A percentile compares a stretch with the other conserved stretches of the same genome.
These are phyloP conservation scores for Phytophthora hibernalis DNA, from an alignment of 352 stramenopile genomes.

Conservation along the genomic window DNA sequence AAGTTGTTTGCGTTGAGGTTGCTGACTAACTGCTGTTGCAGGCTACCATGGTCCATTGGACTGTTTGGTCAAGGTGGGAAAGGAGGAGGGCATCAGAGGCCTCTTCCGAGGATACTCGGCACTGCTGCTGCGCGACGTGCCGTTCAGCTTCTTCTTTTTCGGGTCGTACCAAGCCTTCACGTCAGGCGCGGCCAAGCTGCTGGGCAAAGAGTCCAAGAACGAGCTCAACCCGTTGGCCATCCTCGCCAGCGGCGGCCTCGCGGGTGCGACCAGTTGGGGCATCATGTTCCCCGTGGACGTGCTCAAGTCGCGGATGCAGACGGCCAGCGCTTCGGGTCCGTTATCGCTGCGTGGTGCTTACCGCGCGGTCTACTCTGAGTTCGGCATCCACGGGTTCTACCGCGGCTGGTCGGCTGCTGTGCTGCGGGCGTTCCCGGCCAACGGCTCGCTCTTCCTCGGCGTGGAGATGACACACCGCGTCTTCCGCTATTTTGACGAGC, in stretches of 20 bases:
- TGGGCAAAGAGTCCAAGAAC: conserved; percentile 68
- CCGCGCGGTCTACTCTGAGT: conserved; percentile 63
- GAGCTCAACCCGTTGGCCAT: conserved; percentile 80
- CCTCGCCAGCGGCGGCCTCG: conserved; percentile 77
- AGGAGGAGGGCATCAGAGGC: conserved; percentile 64
- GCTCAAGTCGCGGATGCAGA: conserved; percentile 89
- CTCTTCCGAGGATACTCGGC: conserved; percentile 87
- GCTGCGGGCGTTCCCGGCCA: conserved; percentile 87
- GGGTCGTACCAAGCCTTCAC: conserved; percentile 84
- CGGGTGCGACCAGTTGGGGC: conserved; percentile 82
- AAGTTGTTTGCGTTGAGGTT: not conserved
- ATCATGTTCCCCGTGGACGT: conserved; percentile 89
- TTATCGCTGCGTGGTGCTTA: conserved; percentile 59
- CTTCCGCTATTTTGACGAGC: conserved; percentile 68
- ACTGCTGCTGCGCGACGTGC: conserved; percentile 86
- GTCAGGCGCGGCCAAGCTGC: conserved; percentile 47
- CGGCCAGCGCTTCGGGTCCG: conserved; percentile 26
- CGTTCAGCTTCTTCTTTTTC: conserved; percentile 94
- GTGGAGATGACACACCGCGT: conserved; percentile 88
- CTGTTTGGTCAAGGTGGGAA: conserved; percentile 71
- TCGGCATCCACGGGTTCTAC: conserved; percentile 86
- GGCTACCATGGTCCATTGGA: conserved; percentile 73
- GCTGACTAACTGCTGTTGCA: conserved; percentile 16
- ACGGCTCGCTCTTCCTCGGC: conserved; percentile 90
- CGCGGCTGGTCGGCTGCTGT: conserved; percentile 87